Percentiles rank a stretch among this genome's conserved stretches.
phyloP scores from a whole-genome alignment of 2,329 filamentous ascomycete genomes.

The Tolypocladium inflatum region DNA sequence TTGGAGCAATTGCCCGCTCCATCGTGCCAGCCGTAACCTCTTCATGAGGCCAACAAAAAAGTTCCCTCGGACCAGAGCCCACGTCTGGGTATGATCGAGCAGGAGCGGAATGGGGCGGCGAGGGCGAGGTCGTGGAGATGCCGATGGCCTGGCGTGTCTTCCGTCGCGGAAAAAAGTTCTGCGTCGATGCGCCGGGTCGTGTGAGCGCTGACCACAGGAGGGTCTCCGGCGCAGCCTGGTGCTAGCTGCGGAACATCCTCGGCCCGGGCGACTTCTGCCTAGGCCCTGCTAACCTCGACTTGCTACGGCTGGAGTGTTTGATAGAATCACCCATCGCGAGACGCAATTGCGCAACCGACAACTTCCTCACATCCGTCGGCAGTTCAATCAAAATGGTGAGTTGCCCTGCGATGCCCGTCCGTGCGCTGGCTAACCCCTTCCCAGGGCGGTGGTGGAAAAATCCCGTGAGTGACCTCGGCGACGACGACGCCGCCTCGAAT shows the following conservation, averaged over 20 bases:
- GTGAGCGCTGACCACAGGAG: slow-evolving; percentile 5
- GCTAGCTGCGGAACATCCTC: slow-evolving; percentile 6
- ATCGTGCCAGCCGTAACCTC: slow-evolving; percentile 31
- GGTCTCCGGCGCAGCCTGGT: background rate
- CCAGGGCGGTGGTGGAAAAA: slow-evolving; percentile 65
- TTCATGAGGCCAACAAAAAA: slow-evolving; percentile 21
- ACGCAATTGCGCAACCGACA: slow-evolving; percentile 20
- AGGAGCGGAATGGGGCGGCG: background rate
- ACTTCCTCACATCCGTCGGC: slow-evolving; percentile 20
- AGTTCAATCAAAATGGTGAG: slow-evolving; percentile 47
- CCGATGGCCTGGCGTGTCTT: background rate
- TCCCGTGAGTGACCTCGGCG: slow-evolving; percentile 35
- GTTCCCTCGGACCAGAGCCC: background rate
- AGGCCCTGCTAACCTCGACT: background rate
- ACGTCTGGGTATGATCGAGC: background rate
- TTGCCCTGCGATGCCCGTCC: background rate
- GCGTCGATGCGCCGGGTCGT: slow-evolving; percentile 4
- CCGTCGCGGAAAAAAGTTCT: slow-evolving; percentile 5
- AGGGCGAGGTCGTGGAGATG: background rate
- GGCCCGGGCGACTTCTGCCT: slow-evolving; percentile 1
- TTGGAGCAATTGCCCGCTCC: slow-evolving; percentile 30
- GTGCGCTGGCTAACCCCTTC: slow-evolving; percentile 27
- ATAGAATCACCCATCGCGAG: slow-evolving; percentile 5
- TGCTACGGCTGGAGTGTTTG: background rate
- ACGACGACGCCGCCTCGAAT: slow-evolving; percentile 3